Base-by-base conservation (phyloP, 2,329 filamentous ascomycete species). In the Lizonia empirigonia region DNA sequence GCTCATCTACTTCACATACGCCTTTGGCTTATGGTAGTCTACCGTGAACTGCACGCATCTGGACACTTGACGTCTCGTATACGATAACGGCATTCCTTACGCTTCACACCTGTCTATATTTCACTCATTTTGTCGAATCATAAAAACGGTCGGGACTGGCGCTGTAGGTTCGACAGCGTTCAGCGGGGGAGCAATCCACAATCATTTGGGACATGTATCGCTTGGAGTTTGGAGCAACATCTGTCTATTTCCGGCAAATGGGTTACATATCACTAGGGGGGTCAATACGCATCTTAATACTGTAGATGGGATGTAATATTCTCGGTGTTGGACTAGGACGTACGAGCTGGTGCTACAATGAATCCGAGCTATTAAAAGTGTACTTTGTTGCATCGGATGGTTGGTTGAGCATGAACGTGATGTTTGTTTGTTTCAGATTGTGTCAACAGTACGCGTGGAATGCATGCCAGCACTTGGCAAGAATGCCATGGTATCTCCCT, bases 1-100 rank as follows among this genome's bases (percentile, higher is more conserved):
- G 5, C 85, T 87, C 62, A 78, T 81, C 32, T 78, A 77, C 69
- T 80, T 81, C 59, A 74, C 74, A 30, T 71, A 72, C 52, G 72
- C 72, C 37, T 77, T 76, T 42, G 77, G 77, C 30, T 44, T 78
- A 33, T 75, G 72, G 59, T 75, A 63, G 39, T 44, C 19, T 40
- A 19, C 44, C 24, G 26, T 26, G 33, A 23, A 20, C 38, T 47
- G 24, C 20, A 46, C 32, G 37, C 46, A 45, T 36, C 32, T 20
- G 30, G 46, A 46, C 40, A 42, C 15, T 16, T 38, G 51, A 50
- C 41, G 33, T 46, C 40, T 47, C 46, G 40, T 20, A 46, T 38
- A 60, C 52, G 55, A 60, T 58, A 56, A 62, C 57, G 56, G 59
- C 60, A 62, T 58, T 60, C 56, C 44, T 53, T 52, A 56, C 50